Base-by-base conservation (phyloP, 495 filamentous ascomycete species). In the Beverwykella pulmonaria region DNA sequence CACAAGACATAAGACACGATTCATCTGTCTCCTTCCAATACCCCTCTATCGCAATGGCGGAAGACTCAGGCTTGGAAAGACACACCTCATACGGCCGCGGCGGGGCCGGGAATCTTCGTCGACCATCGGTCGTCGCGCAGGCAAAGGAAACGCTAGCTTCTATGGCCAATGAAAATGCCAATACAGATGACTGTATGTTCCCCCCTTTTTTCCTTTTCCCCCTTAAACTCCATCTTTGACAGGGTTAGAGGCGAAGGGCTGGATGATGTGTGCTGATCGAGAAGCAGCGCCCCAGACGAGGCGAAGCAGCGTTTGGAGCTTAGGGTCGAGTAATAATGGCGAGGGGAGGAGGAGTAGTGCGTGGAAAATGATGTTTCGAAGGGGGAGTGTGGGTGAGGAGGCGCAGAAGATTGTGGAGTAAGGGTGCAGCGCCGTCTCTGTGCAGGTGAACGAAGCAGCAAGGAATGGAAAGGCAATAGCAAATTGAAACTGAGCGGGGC, bases 21-120 rank as follows among this genome's bases (percentile, higher is more conserved):
- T n/a, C n/a, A n/a, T n/a, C n/a, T n/a, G n/a, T n/a, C n/a, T n/a
- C n/a, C n/a, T n/a, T n/a, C n/a, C n/a, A n/a, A n/a, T n/a, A n/a
- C n/a, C n/a, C n/a, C 22, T 48, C 54, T 53, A 47, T 25, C 52
- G 57, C 9, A 29, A 68, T 69, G 60, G 53, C 49, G n/a, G 53
- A 69, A n/a, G 46, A 53, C 48, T 34, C 5, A 39, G 36, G 6
- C 15, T 7, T 53, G 1, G 67, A 70, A 34, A 53, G 67, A 9
- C 53, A 57, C 32, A 65, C 48, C 4, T 60, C 54, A n/a, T 70
- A 65, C 44, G 67, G 67, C 5, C 46, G 54, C 17, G 67, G 67
- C 32, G 67, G 67, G 4, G 67, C 67, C 19, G 67, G 67, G 50
- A 70, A 70, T 58, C 23, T 70, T 52, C 54, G 67, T 70, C 66